Percentiles rank a stretch among this genome's conserved stretches.
phyloP scores from a whole-genome alignment of 495 filamentous ascomycete genomes.

The Penicillium pulvis region DNA sequence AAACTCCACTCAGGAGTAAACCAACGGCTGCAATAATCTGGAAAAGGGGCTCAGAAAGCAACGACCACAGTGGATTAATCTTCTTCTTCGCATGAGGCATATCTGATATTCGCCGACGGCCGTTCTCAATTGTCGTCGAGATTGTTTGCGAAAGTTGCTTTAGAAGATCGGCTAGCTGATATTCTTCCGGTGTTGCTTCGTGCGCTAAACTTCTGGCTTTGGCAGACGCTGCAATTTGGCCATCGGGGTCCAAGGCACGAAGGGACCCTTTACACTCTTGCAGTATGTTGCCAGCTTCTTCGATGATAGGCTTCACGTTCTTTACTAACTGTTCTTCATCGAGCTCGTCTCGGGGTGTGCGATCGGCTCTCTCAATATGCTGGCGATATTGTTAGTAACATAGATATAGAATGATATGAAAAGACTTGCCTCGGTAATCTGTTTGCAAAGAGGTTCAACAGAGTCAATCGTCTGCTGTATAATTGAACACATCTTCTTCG shows the following conservation, averaged over 20 bases:
- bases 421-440: constrained; percentile 71
- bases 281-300: constrained; percentile 58
- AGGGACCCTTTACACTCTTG: constrained; percentile 81
- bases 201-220: constrained; percentile 70
- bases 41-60: constrained; percentile 1
- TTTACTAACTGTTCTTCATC: constrained; percentile 83
- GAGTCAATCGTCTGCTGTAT: constrained; percentile 75
- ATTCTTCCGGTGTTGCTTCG: constrained; percentile 39
- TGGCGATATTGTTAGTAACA: constrained; percentile 27
- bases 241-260: constrained; percentile 82
- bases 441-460: constrained; percentile 75
- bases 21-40: not conserved
- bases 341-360: constrained; percentile 75
- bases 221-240: constrained; percentile 73
- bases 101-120: not conserved
- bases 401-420: constrained; percentile 1
- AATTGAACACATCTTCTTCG: constrained; percentile 68
- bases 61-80: not conserved
- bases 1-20: not conserved
- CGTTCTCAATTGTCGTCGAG: not conserved
- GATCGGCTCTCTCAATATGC: constrained; percentile 75
- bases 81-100: not conserved
- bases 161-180: not conserved
- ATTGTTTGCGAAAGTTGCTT: not conserved
- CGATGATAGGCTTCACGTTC: constrained; percentile 68